Percentiles rank a stretch among this genome's conserved stretches.
phyloP scores from a whole-genome alignment of 1,284 basidiomycete species.

The Leccinum pachyderme region DNA sequence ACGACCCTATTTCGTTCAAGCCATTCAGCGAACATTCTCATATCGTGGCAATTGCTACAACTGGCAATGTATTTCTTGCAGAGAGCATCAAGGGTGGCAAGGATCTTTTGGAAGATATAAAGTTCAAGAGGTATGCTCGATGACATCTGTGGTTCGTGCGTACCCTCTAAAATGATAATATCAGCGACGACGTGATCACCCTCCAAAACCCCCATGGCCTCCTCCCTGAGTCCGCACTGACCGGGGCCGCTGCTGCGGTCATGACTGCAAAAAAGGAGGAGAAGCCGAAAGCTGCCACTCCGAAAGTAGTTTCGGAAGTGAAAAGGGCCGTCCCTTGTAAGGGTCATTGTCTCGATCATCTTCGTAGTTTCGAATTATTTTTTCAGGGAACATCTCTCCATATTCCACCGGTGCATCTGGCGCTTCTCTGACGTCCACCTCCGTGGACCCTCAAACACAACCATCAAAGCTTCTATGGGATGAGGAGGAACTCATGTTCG shows the following conservation, averaged over 20 bases:
- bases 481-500: constrained; percentile 93
- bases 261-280: constrained; percentile 30
- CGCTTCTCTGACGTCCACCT: constrained; percentile 91
- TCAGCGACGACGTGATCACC: constrained; percentile 86
- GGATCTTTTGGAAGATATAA: constrained; percentile 84
- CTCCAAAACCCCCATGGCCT: constrained; percentile 85
- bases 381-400: constrained; percentile 84
- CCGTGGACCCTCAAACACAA: constrained; percentile 76
- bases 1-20: constrained; percentile 93
- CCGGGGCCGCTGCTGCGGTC: constrained; percentile 31
- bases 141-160: not conserved
- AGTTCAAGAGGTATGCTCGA: constrained; percentile 73
- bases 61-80: constrained; percentile 88
- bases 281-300: constrained; percentile 34
- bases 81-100: constrained; percentile 88
- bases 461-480: constrained; percentile 87
- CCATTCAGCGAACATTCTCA: constrained; percentile 90
- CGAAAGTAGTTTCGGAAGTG: constrained; percentile 39
- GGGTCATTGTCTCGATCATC: constrained; percentile 23
- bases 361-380: constrained; percentile 9
- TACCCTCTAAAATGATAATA: constrained; percentile 2
- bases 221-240: constrained; percentile 51
- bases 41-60: constrained; percentile 85
- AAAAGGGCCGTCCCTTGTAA: constrained; percentile 67
- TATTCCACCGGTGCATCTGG: constrained; percentile 90